phyloP scores from a whole-genome alignment of 2,329 filamentous ascomycete species.

The Scytalidium lignicola region DNA sequence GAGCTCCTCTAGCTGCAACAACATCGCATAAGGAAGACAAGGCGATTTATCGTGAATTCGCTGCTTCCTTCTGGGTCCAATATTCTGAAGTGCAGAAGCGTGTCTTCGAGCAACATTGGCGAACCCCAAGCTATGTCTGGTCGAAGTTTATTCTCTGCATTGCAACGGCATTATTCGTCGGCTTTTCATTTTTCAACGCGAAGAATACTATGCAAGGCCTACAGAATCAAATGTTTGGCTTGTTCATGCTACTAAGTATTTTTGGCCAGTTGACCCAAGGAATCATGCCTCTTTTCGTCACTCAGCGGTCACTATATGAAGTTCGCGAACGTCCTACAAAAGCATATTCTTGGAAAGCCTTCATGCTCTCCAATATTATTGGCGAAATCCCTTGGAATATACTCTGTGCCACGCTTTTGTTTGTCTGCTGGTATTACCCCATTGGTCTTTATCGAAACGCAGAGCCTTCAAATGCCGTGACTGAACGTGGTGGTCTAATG shows the following conservation, averaged over 20 bases:
- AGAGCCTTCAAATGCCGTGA: slow-evolving; percentile 50
- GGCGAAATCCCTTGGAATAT: slow-evolving; percentile 81
- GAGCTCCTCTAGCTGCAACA: slow-evolving; percentile 32
- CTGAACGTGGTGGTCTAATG: slow-evolving; percentile 70
- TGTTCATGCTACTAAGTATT: slow-evolving; percentile 74
- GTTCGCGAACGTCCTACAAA: slow-evolving; percentile 71
- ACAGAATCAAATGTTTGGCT: slow-evolving; percentile 67
- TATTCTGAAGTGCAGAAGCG: slow-evolving; percentile 49
- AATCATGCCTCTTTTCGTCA: slow-evolving; percentile 66
- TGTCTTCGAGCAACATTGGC: slow-evolving; percentile 59
- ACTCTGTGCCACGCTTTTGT: slow-evolving; percentile 71
- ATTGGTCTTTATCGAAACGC: slow-evolving; percentile 73
- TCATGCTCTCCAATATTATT: slow-evolving; percentile 67
- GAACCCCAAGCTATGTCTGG: slow-evolving; percentile 53
- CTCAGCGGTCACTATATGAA: slow-evolving; percentile 49
- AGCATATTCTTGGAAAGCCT: slow-evolving; percentile 67
- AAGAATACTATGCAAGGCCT: slow-evolving; percentile 54
- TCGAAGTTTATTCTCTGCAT: slow-evolving; percentile 19
- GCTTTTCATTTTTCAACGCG: slow-evolving; percentile 64
- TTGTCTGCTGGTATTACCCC: slow-evolving; percentile 80
- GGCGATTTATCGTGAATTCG: slow-evolving; percentile 55
- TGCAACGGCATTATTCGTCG: slow-evolving; percentile 57
- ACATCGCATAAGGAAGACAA: slow-evolving; percentile 24
- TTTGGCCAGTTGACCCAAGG: slow-evolving; percentile 71
- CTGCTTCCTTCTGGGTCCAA: slow-evolving; percentile 53